Evolutionary conservation across 2,329 filamentous ascomycete genomes (phyloP).

Genomic region (Trichoderma brevicompactum): DNA sequence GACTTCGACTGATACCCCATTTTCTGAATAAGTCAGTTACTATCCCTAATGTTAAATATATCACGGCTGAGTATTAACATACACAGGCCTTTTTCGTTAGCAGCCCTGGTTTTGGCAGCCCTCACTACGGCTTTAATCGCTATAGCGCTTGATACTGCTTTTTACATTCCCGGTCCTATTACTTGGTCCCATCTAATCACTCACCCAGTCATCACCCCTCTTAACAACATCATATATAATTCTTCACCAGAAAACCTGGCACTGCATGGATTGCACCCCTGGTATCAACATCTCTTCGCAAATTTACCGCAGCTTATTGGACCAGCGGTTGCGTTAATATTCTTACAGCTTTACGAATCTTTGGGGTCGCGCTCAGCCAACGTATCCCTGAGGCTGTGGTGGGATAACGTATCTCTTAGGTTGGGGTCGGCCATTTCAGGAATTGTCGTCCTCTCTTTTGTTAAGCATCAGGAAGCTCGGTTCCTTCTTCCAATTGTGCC

Average conservation of each 20-base stretch:
- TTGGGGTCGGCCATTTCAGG: slow-evolving; percentile 77
- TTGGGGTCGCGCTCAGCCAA: too few relatives aligned
- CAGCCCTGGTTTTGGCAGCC: slow-evolving; percentile 67
- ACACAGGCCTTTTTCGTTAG: slow-evolving; percentile 61
- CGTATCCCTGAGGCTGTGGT: slow-evolving; percentile 63
- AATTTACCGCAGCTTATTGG: slow-evolving; percentile 74
- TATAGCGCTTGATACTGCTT: slow-evolving; percentile 81
- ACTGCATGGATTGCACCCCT: slow-evolving; percentile 75
- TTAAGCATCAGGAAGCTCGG: slow-evolving; percentile 79
- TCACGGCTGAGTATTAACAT: slow-evolving; percentile 31
- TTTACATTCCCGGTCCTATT: slow-evolving; percentile 70
- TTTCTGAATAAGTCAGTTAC: slow-evolving; percentile 74
- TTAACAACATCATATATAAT: slow-evolving; percentile 81
- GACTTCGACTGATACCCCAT: slow-evolving; percentile 81
- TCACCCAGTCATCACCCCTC: slow-evolving; percentile 72
- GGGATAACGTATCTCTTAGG: slow-evolving; percentile 53
- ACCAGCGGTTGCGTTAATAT: slow-evolving; percentile 66
- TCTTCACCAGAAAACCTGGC: slow-evolving; percentile 70
- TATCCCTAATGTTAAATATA: not conserved
- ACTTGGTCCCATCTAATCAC: slow-evolving; percentile 66
- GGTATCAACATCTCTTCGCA: slow-evolving; percentile 74
- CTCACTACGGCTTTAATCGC: slow-evolving; percentile 72
- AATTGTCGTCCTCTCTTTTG: slow-evolving; percentile 70
- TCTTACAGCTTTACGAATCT: slow-evolving; percentile 54
- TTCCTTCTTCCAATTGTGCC: slow-evolving; percentile 78